Evolutionary conservation across 768 basidiomycete species (phyloP), one percentile per base, ranked within the genome.

Genomic region (Asterophora lycoperdoides): DNA sequence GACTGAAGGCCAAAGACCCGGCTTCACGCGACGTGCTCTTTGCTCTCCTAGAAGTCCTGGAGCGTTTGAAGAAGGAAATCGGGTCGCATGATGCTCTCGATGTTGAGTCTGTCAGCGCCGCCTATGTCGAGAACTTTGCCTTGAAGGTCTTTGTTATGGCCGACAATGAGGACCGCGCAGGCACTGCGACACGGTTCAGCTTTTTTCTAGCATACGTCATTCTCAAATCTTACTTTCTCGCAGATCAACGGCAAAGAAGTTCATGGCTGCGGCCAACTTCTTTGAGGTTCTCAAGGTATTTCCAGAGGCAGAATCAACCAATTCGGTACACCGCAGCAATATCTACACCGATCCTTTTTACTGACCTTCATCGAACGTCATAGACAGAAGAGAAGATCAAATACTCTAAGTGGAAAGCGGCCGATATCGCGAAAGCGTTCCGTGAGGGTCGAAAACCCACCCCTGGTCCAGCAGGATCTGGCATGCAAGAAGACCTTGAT

Each of bases 321-420:
- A 83, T 55, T 72, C 79, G 41, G 87, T 85, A 62, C 19, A 80
- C 59, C 10, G 13, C 40, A 7, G 55, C 19, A 28, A 23, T 26
- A 23, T 34, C 43, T 50, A 10, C 23, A 14, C 26, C 35, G 5
- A 14, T 17, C 20, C 18, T 14, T 33, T 26, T 37, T 7, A 17
- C 33, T 28, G 34, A 35, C 43, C 49, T 19, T 49, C 15, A 49
- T 26, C 30, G 19, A 41, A 8, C 2, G 28, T 15, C 55, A 26
- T 30, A 95, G 91, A 80, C 82, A 53, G 84, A 84, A 56, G 88
- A 88, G 54, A 98, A 96, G 67, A 80, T 95, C 30, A 84, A 81
- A 48, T 99, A 98, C 68, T 81, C 93, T 4, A 92, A 96, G 65
- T 99, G 96, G 94, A 97, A 97, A 65, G 95, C 95, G 32, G 86